These are phyloP conservation scores for Rhizophagus sp. DNA, from an alignment of 192 early-diverging fungal genomes.

Conservation along the genomic window DNA sequence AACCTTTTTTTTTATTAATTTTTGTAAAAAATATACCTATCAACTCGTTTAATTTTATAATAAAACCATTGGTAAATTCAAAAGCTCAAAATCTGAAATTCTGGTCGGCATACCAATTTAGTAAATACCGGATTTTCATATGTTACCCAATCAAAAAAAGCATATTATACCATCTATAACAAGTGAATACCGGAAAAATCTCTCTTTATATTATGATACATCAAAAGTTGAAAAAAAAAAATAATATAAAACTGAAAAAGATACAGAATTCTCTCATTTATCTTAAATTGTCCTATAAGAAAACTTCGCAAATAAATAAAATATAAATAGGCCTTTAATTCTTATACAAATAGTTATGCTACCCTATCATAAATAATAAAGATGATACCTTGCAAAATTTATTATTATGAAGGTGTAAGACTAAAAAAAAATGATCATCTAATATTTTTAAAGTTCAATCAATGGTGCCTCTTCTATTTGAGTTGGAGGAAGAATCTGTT, in stretches of 20 bases:
- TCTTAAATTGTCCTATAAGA: neutral
- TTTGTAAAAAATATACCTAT: no score
- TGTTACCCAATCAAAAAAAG: no score
- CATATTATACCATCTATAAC: neutral
- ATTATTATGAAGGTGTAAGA: no score
- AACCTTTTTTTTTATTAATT: no score
- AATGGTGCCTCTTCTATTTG: slow-evolving; percentile 28
- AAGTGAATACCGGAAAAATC: neutral
- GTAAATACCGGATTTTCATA: no score
- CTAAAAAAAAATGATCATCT: neutral
- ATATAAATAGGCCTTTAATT: neutral
- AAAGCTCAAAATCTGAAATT: no score
- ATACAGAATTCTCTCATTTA: neutral
- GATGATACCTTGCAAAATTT: no score
- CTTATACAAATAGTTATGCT: neutral
- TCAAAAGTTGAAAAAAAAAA: neutral
- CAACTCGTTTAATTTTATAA: no score
- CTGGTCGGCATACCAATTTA: no score
- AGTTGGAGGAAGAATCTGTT: neutral
- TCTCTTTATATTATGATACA: neutral
- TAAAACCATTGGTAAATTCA: no score
- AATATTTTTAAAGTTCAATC: slow-evolving; percentile 21
- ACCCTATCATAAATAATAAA: neutral
- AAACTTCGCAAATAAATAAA: neutral
- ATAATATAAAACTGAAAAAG: neutral